Evolutionary conservation across 208 protist species (phyloP), one percentile per base, ranked within the genome.

Genomic region (Histomonas meleagridis): DNA sequence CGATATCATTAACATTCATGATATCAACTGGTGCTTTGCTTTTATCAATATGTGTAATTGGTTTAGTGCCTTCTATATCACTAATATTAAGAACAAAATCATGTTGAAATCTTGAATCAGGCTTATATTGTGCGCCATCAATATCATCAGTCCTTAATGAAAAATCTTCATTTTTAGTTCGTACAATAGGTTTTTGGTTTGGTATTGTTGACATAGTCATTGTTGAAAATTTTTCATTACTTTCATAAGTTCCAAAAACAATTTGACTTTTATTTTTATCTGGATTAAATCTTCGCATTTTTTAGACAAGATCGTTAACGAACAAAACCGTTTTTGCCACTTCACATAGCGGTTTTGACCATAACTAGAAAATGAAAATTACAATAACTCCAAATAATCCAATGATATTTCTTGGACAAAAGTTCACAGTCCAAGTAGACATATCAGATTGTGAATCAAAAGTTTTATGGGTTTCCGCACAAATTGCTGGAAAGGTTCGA

Each of bases 201-300:
- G 76, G 76, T 16, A 86, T 86, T 51, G 76, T 86, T 51, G 26
- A 18, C 26, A 86, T 32, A 51, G 18, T 86, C 76, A 86, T 86
- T 43, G 76, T 38, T 7, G 7, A 0, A 43, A 55, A 51, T 32
- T 86, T 26, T 38, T 14, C 21, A 38, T 86, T 46, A 1, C 76
- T 46, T 38, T 46, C 76, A 35, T 43, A 23, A 49, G 55, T 51
- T 38, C 55, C 76, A 49, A 86, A 86, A 23, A 86, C 76, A 38
- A 86, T 86, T 57, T 86, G 76, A 28, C 76, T 86, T 55, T 86
- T 32, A 28, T 86, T 86, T n/a, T 86, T 86, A 46, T 86, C 76
- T 65, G 21, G 7, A n/a, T 32, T 26, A n/a, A n/a, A 5, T n/a
- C 60, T 65, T n/a, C n/a, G n/a, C n/a, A n/a, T n/a, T n/a, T n/a